Base-by-base conservation (phyloP, 768 basidiomycete genomes). In the Hypsizygus marmoreus region DNA sequence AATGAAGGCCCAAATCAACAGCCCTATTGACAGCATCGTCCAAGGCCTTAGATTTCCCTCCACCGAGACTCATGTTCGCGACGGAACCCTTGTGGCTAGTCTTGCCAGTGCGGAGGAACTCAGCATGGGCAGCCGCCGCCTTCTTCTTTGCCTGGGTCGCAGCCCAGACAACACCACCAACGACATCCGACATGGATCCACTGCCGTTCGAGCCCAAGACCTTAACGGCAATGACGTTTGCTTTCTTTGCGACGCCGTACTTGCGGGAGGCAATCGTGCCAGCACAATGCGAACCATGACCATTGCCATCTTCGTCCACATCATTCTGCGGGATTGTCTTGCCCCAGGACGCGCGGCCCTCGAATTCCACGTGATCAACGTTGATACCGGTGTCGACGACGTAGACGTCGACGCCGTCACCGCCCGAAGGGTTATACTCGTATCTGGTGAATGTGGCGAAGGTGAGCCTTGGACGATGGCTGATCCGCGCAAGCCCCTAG, bases 21-120 rank as follows among this genome's bases (percentile, higher is more conserved):
- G 97, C 93, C 40, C 70, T 73, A 72, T 98, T 84, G 50, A 99
- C 92, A 40, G 86, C 82, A 17, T 77, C 75, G 52, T 99, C 93
- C 40, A 98, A 78, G 25, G 90, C 80, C 16, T 72, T 77, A 4
- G 90, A 91, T 73, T 95, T 95, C 48, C 92, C 91, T 58, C 97
- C 97, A 52, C 97, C 97, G 41, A 99, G 86, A 64, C 86, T 89
- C 97, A 99, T 97, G 77, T 95, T 95, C 39, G 87, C 91, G 42
- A 95, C 93, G 13, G 92, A 93, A 17, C 97, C 97, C 74, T 93
- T 95, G 79, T 95, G 90, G 33, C 69, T 70, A 43, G 86, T 88
- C 72, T 79, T 84, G 43, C 91, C 88, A 14, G 90, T 92, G 23
- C 77, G 74, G 41, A 72, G 77, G 50, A 78, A 62, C 63, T 95